These are phyloP conservation scores for Periconia macrospinosa DNA, from an alignment of 2,329 filamentous ascomycete genomes.

Conservation along the genomic window DNA sequence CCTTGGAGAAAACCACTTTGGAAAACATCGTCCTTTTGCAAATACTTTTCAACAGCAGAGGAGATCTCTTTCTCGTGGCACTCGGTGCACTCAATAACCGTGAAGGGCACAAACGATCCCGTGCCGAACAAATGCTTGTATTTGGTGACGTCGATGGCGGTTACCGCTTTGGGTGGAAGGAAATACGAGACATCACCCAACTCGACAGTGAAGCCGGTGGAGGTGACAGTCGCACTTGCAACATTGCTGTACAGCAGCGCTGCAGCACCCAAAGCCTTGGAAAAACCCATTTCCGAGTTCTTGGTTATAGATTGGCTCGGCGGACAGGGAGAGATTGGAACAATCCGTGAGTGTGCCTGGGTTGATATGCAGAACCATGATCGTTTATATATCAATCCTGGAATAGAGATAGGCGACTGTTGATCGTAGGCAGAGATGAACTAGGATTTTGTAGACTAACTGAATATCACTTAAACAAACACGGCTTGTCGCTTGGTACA, in stretches of 20 bases:
- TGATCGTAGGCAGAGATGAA: too few relatives aligned
- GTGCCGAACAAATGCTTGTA: conserved; percentile 20
- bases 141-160: conserved; percentile 28
- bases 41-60: conserved; percentile 30
- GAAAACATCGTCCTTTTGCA: conserved; percentile 46
- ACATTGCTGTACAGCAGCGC: not conserved
- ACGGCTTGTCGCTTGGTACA: too few relatives aligned
- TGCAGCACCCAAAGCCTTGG: not conserved
- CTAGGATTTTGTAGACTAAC: too few relatives aligned
- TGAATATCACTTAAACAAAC: too few relatives aligned
- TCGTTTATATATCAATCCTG: not conserved
- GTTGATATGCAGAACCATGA: not conserved
- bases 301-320: not conserved
- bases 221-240: not conserved
- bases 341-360: not conserved
- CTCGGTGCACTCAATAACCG: conserved; percentile 35
- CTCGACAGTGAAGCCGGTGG: conserved; percentile 15
- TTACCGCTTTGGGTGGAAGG: conserved; percentile 41
- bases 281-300: not conserved
- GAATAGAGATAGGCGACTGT: too few relatives aligned
- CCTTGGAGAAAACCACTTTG: conserved; percentile 43
- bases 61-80: conserved; percentile 25
- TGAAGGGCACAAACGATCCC: conserved; percentile 41
- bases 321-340: not conserved
- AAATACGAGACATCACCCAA: conserved; percentile 46